Conservation (phyloP, 2,329 filamentous ascomycete genomes). For the Cytospora chrysosperma region DNA sequence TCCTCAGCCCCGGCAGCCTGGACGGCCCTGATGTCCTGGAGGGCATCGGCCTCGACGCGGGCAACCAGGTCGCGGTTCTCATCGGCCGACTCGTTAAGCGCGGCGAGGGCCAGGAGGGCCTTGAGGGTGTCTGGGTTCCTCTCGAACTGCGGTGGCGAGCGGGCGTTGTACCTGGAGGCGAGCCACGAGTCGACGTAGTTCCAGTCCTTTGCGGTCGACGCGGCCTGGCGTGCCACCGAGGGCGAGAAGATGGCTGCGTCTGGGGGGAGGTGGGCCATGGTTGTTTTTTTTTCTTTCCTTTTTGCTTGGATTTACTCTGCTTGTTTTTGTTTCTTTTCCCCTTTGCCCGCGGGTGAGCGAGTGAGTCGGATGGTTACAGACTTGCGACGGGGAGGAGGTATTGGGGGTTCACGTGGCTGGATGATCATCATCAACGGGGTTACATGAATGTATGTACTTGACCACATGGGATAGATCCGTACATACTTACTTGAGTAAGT, state of each 20-base stretch:
- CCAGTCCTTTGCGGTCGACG: slow-evolving; percentile 87
- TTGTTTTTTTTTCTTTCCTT: background rate
- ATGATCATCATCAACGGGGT: no score
- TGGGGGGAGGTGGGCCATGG: slow-evolving; percentile 40
- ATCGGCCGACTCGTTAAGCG: slow-evolving; percentile 74
- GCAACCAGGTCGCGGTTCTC: slow-evolving; percentile 63
- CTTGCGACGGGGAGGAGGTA: no score
- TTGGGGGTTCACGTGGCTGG: background rate
- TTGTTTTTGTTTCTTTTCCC: background rate
- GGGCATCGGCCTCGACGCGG: slow-evolving; percentile 57
- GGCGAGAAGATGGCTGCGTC: slow-evolving; percentile 64
- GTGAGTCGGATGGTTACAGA: background rate
- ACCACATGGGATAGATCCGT: background rate
- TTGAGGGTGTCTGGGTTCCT: slow-evolving; percentile 81
- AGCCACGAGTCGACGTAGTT: slow-evolving; percentile 85
- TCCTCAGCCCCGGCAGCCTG: slow-evolving; percentile 25
- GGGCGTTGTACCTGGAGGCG: slow-evolving; percentile 63
- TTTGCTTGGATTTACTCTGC: no score
- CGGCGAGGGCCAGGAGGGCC: slow-evolving; percentile 69
- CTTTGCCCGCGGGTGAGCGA: no score
- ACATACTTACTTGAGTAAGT: background rate
- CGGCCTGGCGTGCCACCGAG: slow-evolving; percentile 69
- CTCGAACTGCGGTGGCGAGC: slow-evolving; percentile 71
- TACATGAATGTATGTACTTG: background rate
- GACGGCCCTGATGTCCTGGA: slow-evolving; percentile 48